Base-by-base conservation (phyloP, 2,329 filamentous ascomycete genomes). In the Tolypocladium guangdongense region DNA sequence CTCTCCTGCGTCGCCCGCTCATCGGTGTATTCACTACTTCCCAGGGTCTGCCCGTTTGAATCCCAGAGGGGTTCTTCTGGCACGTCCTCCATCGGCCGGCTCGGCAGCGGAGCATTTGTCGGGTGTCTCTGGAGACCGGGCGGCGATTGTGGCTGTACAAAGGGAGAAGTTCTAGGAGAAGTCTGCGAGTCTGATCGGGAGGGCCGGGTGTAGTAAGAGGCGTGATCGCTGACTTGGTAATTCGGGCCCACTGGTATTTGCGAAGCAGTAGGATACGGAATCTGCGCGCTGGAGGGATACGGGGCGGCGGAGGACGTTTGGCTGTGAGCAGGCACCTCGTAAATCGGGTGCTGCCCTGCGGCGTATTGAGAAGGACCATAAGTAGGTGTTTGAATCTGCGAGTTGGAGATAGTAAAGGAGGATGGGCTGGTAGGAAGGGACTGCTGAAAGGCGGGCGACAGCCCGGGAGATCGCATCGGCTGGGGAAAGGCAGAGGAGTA, bases 91-190 rank as follows among this genome's bases (percentile, higher is more conserved):
- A 73, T 70, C 46, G 74, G 80, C 47, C 77, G 74, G 54, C 70
- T 81, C n/a, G 80, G 78, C 48, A 84, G 67, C 43, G 81, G 76
- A 53, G 81, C 75, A 64, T 83, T 77, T 18, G 81, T 84, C 1
- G 81, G 81, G 54, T 83, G 78, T 51, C 80, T 73, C 55, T 75
- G 72, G 12, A 82, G 63, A n/a, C 76, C 72, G 2, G 74, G 68
- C 7, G 74, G 72, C 27, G 71, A 62, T 48, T 75, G 72, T 30
- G 70, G 59, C 46, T 69, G 71, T 18, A 63, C 57, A 2, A 70
- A 71, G 4, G 77, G 72, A 1, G 77, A 77, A 7, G 73, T 69
- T 35, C 72, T 54, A 7, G 74, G 72, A 2, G 79, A 80, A 0
- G 71, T 64, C 36, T 75, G 74, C 3, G 80, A 81, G 55, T 73